A percentile compares a stretch with the other conserved stretches of the same genome.
These are phyloP conservation scores for Pyrenopolyporus hunteri DNA, from an alignment of 495 filamentous ascomycete species.

Conservation along the genomic window DNA sequence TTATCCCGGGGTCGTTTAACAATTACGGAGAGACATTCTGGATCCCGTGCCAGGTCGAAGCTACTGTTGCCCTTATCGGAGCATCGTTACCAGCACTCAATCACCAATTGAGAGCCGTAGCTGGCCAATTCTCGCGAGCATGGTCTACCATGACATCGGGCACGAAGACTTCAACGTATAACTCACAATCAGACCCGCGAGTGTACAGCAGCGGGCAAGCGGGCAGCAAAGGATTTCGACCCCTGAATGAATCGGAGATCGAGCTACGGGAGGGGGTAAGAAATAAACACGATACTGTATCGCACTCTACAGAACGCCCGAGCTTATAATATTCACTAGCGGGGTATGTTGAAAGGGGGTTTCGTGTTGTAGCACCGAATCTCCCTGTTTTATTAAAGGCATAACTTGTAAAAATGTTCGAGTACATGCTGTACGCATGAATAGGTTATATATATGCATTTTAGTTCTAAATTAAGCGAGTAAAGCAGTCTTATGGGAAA, in stretches of 20 bases:
- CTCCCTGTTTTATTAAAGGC: too few relatives aligned
- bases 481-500: too few relatives aligned
- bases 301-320: background rate
- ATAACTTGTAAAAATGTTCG: too few relatives aligned
- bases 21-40: conserved; percentile 39
- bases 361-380: too few relatives aligned
- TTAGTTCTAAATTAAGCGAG: too few relatives aligned
- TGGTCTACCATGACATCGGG: background rate
- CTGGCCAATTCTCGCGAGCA: background rate
- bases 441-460: too few relatives aligned
- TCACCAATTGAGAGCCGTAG: background rate
- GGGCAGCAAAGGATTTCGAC: background rate
- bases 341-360: too few relatives aligned
- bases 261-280: background rate
- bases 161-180: background rate
- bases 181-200: background rate
- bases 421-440: too few relatives aligned
- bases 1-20: conserved; percentile 35
- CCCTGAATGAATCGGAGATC: background rate
- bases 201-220: background rate
- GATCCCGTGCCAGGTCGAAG: conserved; percentile 40
- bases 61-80: conserved; percentile 39
- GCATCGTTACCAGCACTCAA: conserved; percentile 29
- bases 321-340: background rate
- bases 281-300: background rate